Conservation (phyloP, 1,284 basidiomycete species). For the Cystobasidium sp. region DNA sequence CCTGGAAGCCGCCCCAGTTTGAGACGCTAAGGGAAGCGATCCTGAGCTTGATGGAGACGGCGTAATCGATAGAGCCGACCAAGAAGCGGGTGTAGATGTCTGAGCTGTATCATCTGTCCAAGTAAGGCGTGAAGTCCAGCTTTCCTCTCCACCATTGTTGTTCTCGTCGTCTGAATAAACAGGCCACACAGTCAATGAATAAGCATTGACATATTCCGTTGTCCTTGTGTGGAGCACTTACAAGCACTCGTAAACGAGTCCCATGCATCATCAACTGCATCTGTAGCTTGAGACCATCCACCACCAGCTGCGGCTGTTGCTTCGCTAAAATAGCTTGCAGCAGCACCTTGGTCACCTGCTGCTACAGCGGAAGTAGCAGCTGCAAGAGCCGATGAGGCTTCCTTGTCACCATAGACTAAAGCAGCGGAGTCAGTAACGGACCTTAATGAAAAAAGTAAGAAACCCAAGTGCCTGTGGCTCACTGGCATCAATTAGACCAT, state of each 20-base stretch:
- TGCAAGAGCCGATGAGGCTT: slow-evolving; percentile 6
- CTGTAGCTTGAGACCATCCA: neutral
- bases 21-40: neutral
- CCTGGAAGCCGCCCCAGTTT: neutral
- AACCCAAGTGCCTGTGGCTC: neutral
- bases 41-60: neutral
- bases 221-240: neutral
- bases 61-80: neutral
- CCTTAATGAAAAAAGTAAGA: neutral
- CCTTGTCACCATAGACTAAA: slow-evolving; percentile 13
- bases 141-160: neutral
- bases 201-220: too few relatives aligned
- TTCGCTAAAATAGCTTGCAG: slow-evolving; percentile 2
- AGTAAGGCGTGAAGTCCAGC: neutral
- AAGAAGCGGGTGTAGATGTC: neutral
- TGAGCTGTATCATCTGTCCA: neutral
- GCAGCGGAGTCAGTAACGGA: neutral
- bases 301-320: slow-evolving; percentile 17
- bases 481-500: slow-evolving; percentile 4
- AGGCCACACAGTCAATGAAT: neutral
- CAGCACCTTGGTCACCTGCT: slow-evolving; percentile 13
- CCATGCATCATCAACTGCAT: neutral
- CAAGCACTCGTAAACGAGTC: neutral
- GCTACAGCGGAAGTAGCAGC: slow-evolving; percentile 9
- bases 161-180: neutral